These are phyloP conservation scores for Hippophae gyantsensis DNA, from an alignment of 306 rosid genomes.

Conservation along the genomic window DNA sequence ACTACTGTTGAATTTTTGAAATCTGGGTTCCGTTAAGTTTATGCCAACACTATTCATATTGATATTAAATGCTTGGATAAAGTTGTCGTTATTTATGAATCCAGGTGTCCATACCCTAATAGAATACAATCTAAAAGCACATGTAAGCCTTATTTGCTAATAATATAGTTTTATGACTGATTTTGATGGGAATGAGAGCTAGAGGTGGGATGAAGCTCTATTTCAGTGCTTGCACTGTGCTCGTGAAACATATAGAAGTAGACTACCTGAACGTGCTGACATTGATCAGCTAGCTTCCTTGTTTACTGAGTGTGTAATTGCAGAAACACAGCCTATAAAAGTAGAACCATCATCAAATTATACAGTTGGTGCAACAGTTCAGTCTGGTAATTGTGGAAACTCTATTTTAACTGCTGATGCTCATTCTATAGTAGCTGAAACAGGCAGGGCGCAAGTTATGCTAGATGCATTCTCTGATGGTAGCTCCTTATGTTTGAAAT, in stretches of 20 bases:
- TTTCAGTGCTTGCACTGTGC: conserved; percentile 72
- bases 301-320: conserved; percentile 96
- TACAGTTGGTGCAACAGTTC: conserved; percentile 15
- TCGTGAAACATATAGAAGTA: conserved; percentile 58
- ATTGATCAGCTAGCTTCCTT: conserved; percentile 81
- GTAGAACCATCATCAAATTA: conserved; percentile 25
- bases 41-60: too few species aligned
- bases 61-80: too few species aligned
- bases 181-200: conserved; percentile 58
- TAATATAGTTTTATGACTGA: conserved; percentile 36
- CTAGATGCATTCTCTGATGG: conserved; percentile 94
- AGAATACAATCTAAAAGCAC: too few species aligned
- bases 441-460: conserved; percentile 80
- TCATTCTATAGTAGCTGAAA: conserved; percentile 55
- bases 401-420: conserved; percentile 7
- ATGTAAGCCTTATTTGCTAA: conserved; percentile 7
- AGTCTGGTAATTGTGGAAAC: conserved; percentile 37
- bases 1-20: too few species aligned
- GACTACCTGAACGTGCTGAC: conserved; percentile 57
- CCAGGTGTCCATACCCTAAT: too few species aligned
- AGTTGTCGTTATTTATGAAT: too few species aligned
- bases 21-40: too few species aligned
- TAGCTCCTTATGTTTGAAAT: conserved; percentile 82
- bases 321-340: conserved; percentile 59
- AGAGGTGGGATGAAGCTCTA: conserved; percentile 91